A percentile compares a stretch with the other conserved stretches of the same genome.
Conservation (phyloP, 2,329 filamentous ascomycete genomes). For the Amauroascus verrucosus region DNA sequence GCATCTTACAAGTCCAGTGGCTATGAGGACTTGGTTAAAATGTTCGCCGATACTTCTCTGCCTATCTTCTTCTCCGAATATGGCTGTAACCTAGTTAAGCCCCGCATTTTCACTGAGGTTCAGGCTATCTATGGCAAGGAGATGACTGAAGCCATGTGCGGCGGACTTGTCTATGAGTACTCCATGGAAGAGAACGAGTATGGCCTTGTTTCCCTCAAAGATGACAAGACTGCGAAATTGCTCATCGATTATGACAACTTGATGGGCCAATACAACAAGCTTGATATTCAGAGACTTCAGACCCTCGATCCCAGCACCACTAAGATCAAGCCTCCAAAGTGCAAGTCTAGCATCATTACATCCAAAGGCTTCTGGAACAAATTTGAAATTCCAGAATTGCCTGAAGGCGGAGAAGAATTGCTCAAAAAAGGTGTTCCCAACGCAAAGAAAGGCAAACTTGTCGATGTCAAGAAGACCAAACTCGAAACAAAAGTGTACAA, state of each 20-base stretch:
- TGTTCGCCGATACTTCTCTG: constrained; percentile 48
- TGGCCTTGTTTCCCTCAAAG: constrained; percentile 52
- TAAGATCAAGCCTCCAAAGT: constrained; percentile 50
- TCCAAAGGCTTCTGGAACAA: constrained; percentile 58
- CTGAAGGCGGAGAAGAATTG: constrained; percentile 57
- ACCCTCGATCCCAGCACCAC: constrained; percentile 49
- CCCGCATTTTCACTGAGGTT: constrained; percentile 53
- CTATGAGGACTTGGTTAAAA: constrained; percentile 48
- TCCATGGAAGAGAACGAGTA: constrained; percentile 40
- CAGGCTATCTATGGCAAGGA: constrained; percentile 48
- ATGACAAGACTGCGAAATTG: constrained; percentile 44
- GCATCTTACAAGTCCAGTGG: constrained; percentile 45
- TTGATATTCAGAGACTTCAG: constrained; percentile 61
- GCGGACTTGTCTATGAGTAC: constrained; percentile 47
- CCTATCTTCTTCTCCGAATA: constrained; percentile 60
- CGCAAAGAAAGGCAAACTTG: constrained; percentile 54
- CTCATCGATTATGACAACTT: constrained; percentile 62
- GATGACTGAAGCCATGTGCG: constrained; percentile 50
- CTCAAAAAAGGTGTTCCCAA: constrained; percentile 65
- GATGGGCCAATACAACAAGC: constrained; percentile 60
- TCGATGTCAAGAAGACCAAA: constrained; percentile 47
- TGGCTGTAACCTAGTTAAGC: constrained; percentile 51
- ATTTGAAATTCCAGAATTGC: constrained; percentile 64
- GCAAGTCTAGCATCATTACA: constrained; percentile 56
- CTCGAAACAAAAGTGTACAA: constrained; percentile 50